Evolutionary conservation across 768 basidiomycete species (phyloP).

Genomic region (Dendrothele bispora): DNA sequence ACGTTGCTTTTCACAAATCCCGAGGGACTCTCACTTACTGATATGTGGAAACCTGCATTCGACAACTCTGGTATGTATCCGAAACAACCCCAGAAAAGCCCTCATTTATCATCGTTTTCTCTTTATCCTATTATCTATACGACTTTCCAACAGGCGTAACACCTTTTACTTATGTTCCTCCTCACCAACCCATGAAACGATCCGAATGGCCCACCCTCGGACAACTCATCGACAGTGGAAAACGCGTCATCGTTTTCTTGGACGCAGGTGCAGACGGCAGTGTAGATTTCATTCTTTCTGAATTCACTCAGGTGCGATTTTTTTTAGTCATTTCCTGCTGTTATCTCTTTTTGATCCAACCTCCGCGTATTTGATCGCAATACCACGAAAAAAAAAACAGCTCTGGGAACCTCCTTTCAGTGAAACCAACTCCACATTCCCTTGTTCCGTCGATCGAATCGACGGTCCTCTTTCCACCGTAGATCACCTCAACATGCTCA

Average conservation of each 20-base stretch:
- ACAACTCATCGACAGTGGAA: conserved; percentile 42
- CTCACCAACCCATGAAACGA: conserved; percentile 22
- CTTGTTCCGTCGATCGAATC: conserved; percentile 38
- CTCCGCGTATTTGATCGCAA: background rate
- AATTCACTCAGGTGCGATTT: conserved; percentile 31
- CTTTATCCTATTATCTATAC: too few relatives aligned
- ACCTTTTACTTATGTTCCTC: conserved; percentile 34
- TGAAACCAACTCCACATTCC: conserved; percentile 31
- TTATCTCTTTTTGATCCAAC: background rate
- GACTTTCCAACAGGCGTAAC: conserved; percentile 22
- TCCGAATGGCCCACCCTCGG: conserved; percentile 50
- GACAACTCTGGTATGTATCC: conserved; percentile 28
- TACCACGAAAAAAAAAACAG: background rate
- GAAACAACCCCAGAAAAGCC: too few relatives aligned
- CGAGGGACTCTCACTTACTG: conserved; percentile 33
- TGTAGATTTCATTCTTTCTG: conserved; percentile 35
- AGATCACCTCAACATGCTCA: conserved; percentile 40
- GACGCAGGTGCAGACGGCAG: conserved; percentile 39
- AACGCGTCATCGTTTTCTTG: conserved; percentile 49
- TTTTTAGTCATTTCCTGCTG: background rate
- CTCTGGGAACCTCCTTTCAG: conserved; percentile 28
- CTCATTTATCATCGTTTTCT: too few relatives aligned
- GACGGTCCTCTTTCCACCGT: conserved; percentile 26
- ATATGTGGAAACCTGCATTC: conserved; percentile 36
- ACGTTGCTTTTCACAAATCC: conserved; percentile 49